A percentile compares a stretch with the other conserved stretches of the same genome.
Evolutionary conservation across 2,329 filamentous ascomycete genomes (phyloP).

Genomic region (Blastomyces gilchristii): DNA sequence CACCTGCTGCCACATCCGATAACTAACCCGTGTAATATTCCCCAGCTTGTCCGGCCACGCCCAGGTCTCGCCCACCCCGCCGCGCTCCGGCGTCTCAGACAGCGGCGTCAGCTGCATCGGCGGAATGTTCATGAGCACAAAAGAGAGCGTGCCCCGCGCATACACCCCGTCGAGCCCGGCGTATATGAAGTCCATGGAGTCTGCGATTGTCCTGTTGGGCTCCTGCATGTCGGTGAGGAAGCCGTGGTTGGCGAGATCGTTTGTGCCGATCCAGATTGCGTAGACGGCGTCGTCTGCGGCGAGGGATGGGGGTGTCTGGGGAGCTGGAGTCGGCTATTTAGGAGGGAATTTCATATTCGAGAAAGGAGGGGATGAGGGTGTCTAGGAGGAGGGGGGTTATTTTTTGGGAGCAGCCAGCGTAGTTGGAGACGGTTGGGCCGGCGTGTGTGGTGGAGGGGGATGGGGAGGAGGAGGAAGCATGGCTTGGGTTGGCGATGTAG

Average conservation of each 20-base stretch:
- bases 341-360: conserved; percentile 49
- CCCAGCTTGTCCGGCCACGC: conserved; percentile 40
- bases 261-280: conserved; percentile 70
- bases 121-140: conserved; percentile 61
- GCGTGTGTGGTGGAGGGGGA: conserved; percentile 22
- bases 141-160: conserved; percentile 54
- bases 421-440: conserved; percentile 47
- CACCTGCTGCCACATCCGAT: conserved; percentile 44
- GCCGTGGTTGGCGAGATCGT: conserved; percentile 58
- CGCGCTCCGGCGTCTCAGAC: conserved; percentile 46
- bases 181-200: conserved; percentile 61
- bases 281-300: conserved; percentile 56
- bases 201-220: conserved; percentile 48
- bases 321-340: conserved; percentile 22
- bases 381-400: conserved; percentile 50
- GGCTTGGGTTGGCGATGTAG: conserved; percentile 41
- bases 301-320: conserved; percentile 23
- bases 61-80: conserved; percentile 34
- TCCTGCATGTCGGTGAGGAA: conserved; percentile 57
- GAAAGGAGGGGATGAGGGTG: conserved; percentile 50
- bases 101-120: conserved; percentile 57
- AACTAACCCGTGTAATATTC: conserved; percentile 43
- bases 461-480: not conserved
- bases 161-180: conserved; percentile 53
- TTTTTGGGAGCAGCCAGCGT: conserved; percentile 63